phyloP scores from a whole-genome alignment of 176 grass and related monocot species.

The Carex littledalei region DNA sequence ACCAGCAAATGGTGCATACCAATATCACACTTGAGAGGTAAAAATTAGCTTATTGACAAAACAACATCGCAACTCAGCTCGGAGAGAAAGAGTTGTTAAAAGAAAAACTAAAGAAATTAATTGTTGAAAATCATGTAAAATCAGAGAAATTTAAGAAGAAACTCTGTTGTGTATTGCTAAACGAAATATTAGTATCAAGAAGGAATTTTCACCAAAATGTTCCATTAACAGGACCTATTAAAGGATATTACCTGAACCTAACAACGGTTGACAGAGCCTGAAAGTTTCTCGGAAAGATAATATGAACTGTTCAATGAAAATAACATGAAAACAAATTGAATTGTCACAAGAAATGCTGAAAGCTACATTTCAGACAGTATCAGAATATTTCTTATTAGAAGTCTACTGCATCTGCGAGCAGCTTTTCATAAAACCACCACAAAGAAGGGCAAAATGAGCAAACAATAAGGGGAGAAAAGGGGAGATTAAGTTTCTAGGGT shows the following conservation, averaged over 20 bases:
- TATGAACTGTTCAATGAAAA: slow-evolving; percentile 5
- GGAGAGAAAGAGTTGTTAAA: no score
- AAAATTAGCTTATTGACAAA: no score
- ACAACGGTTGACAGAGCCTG: background rate
- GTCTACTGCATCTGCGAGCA: slow-evolving; percentile 5
- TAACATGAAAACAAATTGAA: slow-evolving; percentile 11
- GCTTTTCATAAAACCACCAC: slow-evolving; percentile 12
- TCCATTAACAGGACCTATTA: background rate
- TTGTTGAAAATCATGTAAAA: background rate
- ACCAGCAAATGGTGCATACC: no score
- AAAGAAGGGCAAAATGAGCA: background rate
- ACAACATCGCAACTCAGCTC: no score
- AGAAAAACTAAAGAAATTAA: no score
- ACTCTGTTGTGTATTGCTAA: background rate
- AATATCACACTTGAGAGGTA: no score
- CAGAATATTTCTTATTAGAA: slow-evolving; percentile 10
- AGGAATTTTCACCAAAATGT: background rate
- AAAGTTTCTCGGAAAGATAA: background rate
- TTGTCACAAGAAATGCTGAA: background rate
- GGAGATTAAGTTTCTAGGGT: background rate
- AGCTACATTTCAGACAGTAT: slow-evolving; percentile 8
- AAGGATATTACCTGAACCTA: background rate
- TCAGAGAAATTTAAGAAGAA: background rate
- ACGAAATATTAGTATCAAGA: background rate
- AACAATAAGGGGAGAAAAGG: background rate